Conservation (phyloP, 345 rosid species). For the Populus nigra region DNA sequence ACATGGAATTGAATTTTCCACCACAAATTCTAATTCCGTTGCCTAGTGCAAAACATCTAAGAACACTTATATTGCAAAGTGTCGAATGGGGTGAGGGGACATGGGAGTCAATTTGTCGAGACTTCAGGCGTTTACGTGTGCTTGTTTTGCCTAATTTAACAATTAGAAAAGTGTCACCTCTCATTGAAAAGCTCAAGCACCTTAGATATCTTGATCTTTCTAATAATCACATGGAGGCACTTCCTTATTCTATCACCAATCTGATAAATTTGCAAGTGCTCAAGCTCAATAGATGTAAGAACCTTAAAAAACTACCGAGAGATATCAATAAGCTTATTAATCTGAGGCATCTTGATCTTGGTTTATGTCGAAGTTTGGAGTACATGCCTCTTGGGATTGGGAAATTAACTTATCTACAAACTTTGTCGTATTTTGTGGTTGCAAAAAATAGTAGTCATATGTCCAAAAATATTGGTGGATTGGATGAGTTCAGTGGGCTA, state of each 20-base stretch:
- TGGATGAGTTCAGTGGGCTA: neutral
- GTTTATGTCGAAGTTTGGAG: neutral
- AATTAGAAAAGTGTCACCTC: neutral
- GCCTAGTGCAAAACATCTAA: neutral
- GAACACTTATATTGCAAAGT: neutral
- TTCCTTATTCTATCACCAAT: constrained; percentile 7
- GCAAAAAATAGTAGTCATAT: neutral
- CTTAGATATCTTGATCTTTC: constrained; percentile 23
- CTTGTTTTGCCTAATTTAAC: neutral
- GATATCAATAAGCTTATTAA: constrained; percentile 1
- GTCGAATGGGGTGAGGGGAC: neutral
- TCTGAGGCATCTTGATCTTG: neutral
- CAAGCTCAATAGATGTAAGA: neutral
- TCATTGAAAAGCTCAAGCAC: constrained; percentile 11
- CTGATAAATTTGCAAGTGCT: constrained; percentile 18
- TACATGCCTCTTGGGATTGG: neutral
- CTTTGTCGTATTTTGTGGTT: neutral
- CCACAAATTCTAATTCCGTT: neutral
- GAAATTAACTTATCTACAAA: neutral
- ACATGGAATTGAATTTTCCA: neutral
- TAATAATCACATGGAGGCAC: neutral
- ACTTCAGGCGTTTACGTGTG: neutral
- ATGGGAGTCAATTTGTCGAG: neutral
- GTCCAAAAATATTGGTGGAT: neutral
- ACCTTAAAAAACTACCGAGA: neutral